Percentiles rank a stretch among this genome's conserved stretches.
phyloP scores from a whole-genome alignment of 371 early-diverging fungal species.

The Zopfochytrium polystomum region DNA sequence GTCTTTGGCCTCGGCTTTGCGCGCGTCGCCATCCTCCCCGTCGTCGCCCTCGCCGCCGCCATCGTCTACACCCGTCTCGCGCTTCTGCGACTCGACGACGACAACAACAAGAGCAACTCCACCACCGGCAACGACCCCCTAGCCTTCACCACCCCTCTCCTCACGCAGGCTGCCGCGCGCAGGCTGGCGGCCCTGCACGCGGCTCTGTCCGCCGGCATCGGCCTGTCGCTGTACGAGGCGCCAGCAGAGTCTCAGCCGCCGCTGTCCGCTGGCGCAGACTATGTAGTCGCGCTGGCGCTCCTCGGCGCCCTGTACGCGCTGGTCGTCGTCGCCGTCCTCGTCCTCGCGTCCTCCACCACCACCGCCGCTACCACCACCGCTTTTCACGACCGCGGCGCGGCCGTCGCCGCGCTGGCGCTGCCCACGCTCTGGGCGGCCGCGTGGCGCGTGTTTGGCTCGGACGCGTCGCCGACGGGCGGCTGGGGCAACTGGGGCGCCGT shows the following conservation, averaged over 20 bases:
- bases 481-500: neutral
- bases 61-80: neutral
- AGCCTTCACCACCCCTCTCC: too few species aligned
- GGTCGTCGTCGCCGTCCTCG: neutral
- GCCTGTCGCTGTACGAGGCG: neutral
- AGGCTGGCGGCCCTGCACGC: neutral
- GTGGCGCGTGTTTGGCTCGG: neutral
- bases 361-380: neutral
- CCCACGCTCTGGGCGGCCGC: neutral
- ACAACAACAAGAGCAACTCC: too few species aligned
- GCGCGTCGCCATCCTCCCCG: neutral
- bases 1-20: neutral
- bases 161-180: too few species aligned
- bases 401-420: neutral
- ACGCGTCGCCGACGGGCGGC: neutral
- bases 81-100: too few species aligned
- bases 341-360: too few species aligned
- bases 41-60: neutral
- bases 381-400: too few species aligned
- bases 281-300: neutral
- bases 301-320: neutral
- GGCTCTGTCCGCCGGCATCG: neutral
- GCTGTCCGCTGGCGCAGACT: neutral
- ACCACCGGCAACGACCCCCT: too few species aligned
- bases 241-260: neutral